Conservation (phyloP, 139 green algal genomes). For the Micractinium conductrix region DNA sequence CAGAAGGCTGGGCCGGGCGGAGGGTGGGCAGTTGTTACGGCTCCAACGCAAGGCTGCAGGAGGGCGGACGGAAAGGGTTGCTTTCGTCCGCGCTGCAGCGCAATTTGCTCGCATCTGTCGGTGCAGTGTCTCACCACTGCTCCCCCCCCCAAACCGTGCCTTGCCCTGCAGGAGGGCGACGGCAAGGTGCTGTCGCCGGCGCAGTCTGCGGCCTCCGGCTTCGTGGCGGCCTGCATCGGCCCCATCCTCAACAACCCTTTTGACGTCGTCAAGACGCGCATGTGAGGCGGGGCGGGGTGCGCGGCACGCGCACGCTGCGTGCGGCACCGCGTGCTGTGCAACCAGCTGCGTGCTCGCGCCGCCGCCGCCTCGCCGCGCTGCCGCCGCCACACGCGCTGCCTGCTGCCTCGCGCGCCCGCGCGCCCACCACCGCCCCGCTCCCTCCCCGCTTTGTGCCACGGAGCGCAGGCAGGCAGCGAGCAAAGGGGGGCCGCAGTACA, state of each 20-base stretch:
- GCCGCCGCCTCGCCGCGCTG: too few species aligned
- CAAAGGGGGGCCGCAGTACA: slow-evolving; percentile 73
- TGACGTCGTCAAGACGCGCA: slow-evolving; percentile 88
- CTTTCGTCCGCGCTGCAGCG: too few species aligned
- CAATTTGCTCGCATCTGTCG: slow-evolving; percentile 59
- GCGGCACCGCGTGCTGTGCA: too few species aligned
- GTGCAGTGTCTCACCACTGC: neutral
- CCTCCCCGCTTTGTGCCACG: too few species aligned
- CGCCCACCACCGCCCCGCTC: too few species aligned
- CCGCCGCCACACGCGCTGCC: too few species aligned
- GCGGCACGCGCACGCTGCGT: too few species aligned
- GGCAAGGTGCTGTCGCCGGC: slow-evolving; percentile 70
- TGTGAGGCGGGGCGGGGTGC: slow-evolving; percentile 13
- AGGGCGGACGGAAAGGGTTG: slow-evolving; percentile 80
- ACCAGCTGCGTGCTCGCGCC: too few species aligned
- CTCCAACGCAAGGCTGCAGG: slow-evolving; percentile 20
- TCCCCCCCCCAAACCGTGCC: neutral
- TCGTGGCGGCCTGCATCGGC: slow-evolving; percentile 86
- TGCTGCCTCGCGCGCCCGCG: too few species aligned
- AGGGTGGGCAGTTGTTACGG: too few species aligned
- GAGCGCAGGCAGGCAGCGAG: slow-evolving; percentile 37
- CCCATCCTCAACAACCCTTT: slow-evolving; percentile 91
- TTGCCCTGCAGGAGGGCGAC: slow-evolving; percentile 69
- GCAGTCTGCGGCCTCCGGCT: slow-evolving; percentile 89
- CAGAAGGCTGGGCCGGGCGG: too few species aligned